phyloP scores from a whole-genome alignment of 345 rosid species.

The Rhodomyrtus tomentosa region DNA sequence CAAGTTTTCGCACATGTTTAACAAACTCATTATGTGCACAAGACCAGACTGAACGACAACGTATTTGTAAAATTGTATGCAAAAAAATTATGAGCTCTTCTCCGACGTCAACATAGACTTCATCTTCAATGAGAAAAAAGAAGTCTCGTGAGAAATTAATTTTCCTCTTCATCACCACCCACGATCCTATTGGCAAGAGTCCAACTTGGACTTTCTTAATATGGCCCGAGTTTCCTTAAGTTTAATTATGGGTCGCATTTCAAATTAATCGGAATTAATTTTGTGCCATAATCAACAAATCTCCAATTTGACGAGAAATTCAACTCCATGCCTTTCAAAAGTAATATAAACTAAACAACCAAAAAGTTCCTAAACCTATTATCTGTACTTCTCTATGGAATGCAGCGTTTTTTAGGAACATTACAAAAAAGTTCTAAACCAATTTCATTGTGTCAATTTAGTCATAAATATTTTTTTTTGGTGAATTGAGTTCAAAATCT shows the following conservation, averaged over 20 bases:
- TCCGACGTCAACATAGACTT: background rate
- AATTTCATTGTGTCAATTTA: no score
- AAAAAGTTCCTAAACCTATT: no score
- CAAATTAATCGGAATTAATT: background rate
- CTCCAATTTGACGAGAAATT: background rate
- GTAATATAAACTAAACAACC: no score
- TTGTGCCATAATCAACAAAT: background rate
- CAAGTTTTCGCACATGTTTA: background rate
- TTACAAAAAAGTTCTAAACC: no score
- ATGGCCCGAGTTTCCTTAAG: background rate
- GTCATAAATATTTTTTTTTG: no score
- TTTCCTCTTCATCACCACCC: background rate
- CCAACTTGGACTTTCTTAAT: background rate
- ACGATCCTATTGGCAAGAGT: background rate
- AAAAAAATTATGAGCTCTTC: background rate
- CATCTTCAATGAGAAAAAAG: background rate
- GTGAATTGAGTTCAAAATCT: no score
- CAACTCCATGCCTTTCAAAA: background rate
- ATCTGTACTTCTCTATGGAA: no score
- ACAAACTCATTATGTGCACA: background rate
- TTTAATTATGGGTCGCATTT: background rate
- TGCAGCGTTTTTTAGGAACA: no score
- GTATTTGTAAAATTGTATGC: background rate
- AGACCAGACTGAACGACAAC: background rate
- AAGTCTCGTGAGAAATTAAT: background rate